Base-by-base conservation (phyloP, 2,329 filamentous ascomycete genomes). In the Cadophora malorum region DNA sequence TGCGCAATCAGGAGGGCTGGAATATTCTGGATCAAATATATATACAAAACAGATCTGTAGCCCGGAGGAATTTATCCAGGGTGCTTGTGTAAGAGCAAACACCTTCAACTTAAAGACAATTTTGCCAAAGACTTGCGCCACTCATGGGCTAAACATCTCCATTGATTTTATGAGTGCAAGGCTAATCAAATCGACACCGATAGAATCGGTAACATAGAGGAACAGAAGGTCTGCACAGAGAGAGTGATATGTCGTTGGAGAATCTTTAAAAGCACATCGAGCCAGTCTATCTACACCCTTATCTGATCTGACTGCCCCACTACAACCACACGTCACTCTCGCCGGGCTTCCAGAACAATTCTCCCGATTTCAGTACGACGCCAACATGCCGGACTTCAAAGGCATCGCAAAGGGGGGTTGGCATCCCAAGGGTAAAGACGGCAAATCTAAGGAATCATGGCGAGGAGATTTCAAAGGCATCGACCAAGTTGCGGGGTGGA, bases 391-490 rank as follows among this genome's bases (percentile, higher is more conserved):
- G 70, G 80, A 80, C 28, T 76, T 85, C 33, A 83, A 80, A 73
- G 80, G 80, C 64, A 75, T 83, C 28, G 75, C 83, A 67, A 86
- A 85, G 72, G 79, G 80, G 61, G 83, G 84, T 53, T 86, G 84
- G 85, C 83, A 86, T 75, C 83, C 84, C 0, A 84, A 85, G 71
- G 80, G 80, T 16, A 83, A 82, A 66, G 81, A 84, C 60, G 84
- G 84, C n/a, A 79, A 80, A 49, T 72, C 75, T 0, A 82, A 81
- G 68, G 84, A 86, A 71, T 83, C 82, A 67, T 85, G 84, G 84
- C 79, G 83, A 61, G 81, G 82, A 8, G 78, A 79, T 60, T 77
- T 76, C 65, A 79, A 79, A 66, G 78, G 76, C 0, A 73, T 78
- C 25, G 72, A 77, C 70, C 78, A 78, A 71, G 71, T 78, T 38